phyloP scores from a whole-genome alignment of 164 flowering plant species.

The Vitis labrusca region DNA sequence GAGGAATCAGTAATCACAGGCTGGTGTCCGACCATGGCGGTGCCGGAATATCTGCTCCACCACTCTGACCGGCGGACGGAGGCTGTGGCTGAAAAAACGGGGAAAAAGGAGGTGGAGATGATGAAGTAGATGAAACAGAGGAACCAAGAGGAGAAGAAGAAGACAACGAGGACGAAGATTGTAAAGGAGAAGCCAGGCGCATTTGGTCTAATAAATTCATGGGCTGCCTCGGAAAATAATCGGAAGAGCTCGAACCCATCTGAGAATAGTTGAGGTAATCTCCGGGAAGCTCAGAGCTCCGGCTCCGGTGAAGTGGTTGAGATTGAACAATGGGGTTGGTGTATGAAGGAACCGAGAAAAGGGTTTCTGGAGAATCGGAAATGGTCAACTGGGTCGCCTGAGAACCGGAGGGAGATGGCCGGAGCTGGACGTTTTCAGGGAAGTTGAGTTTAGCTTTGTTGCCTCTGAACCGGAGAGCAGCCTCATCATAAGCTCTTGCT shows the following conservation, averaged over 20 bases:
- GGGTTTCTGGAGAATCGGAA: slow-evolving; percentile 15
- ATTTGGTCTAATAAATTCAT: slow-evolving; percentile 22
- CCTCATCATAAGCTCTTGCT: slow-evolving; percentile 52
- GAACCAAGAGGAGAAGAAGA: background rate
- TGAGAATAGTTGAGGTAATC: background rate
- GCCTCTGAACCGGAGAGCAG: slow-evolving; percentile 54
- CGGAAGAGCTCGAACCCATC: background rate
- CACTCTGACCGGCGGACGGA: background rate
- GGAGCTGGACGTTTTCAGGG: slow-evolving; percentile 48
- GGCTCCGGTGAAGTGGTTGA: slow-evolving; percentile 10
- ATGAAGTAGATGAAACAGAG: background rate
- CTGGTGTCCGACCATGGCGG: background rate
- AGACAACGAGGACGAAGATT: background rate
- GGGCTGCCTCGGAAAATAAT: slow-evolving; percentile 8
- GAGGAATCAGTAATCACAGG: background rate
- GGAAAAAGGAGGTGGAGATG: slow-evolving; percentile 4
- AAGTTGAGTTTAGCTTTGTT: slow-evolving; percentile 61
- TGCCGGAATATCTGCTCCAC: background rate
- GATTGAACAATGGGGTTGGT: slow-evolving; percentile 21
- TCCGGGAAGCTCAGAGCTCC: background rate
- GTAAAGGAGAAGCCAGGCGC: background rate
- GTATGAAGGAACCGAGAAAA: slow-evolving; percentile 11
- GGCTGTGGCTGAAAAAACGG: slow-evolving; percentile 2
- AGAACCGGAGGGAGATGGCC: slow-evolving; percentile 12
- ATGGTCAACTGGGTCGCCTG: slow-evolving; percentile 14